phyloP scores from a whole-genome alignment of 2,329 filamentous ascomycete species.

The Diaporthe amygdali region DNA sequence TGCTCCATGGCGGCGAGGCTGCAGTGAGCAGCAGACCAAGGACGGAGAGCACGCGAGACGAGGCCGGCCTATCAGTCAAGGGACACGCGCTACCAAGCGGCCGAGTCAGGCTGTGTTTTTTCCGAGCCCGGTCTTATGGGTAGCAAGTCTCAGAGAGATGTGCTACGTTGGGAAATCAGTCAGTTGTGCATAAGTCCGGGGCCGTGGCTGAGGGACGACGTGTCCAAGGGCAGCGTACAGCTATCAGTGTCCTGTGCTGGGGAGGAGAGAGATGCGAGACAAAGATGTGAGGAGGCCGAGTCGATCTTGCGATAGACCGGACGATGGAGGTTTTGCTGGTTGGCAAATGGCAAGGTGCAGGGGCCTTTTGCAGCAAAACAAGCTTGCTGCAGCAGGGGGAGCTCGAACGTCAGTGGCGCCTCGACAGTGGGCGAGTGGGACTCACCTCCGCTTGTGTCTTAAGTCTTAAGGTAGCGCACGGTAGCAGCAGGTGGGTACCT shows the following conservation, averaged over 20 bases:
- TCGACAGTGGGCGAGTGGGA: slow-evolving; percentile 19
- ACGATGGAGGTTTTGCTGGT: slow-evolving; percentile 3
- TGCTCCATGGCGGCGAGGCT: slow-evolving; percentile 40
- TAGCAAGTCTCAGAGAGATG: neutral
- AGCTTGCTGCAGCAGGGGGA: slow-evolving; percentile 18
- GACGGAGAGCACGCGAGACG: neutral
- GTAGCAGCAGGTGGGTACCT: neutral
- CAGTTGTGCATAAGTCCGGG: neutral
- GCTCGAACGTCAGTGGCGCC: slow-evolving; percentile 25
- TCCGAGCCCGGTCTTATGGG: neutral
- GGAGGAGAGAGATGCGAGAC: neutral
- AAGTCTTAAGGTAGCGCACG: neutral
- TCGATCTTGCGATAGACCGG: slow-evolving; percentile 17
- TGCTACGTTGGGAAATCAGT: neutral
- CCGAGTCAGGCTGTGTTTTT: neutral
- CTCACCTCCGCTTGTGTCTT: neutral
- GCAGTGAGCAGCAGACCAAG: slow-evolving; percentile 20
- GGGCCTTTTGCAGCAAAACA: slow-evolving; percentile 17
- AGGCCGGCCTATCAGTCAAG: neutral
- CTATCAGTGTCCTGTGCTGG: neutral
- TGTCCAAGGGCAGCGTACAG: neutral
- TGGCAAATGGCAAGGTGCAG: slow-evolving; percentile 6
- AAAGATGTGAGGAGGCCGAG: slow-evolving; percentile 2
- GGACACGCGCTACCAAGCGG: neutral
- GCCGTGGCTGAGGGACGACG: neutral